Evolutionary conservation across 495 filamentous ascomycete genomes (phyloP), one percentile per base, ranked within the genome.

Genomic region (Annulohypoxylon moriforme): DNA sequence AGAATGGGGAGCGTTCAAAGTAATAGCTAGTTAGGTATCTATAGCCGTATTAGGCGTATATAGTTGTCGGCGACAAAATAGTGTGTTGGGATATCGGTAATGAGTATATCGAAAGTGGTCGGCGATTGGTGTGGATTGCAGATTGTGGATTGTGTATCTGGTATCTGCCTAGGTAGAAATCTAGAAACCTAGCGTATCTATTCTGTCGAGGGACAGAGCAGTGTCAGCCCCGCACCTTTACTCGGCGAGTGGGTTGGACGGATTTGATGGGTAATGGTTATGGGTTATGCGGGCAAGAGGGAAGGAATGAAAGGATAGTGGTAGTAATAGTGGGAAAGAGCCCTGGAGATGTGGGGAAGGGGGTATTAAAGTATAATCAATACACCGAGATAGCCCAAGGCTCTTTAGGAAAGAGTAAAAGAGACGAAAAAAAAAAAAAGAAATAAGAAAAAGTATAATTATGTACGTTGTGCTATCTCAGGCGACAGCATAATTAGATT

Each of bases 221-320:
- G 69, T 18, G 73, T 76, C 60, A 75, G 75, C 76, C 74, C 72
- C 74, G 75, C 76, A 76, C 46, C 60, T 68, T 56, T 34, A 60
- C 31, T 74, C 60, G 67, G 46, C 67, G 60, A 62, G 68, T 67
- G 68, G 62, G 58, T 70, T 36, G 6, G n/a, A n/a, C 46, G 40
- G 40, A n/a, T 44, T n/a, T n/a, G n/a, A 18, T 59, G 52, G 34
- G 36, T 42, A 7, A 33, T 8, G 31, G 31, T 8, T 44, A 22
- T 47, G 42, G 42, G 46, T 22, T 29, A 47, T 52, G 53, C 24
- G 56, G 60, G 62, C 20, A 61, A 58, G 50, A 70, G 61, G 44
- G 44, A 63, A 58, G 40, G 49, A 67, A 58, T 38, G 46, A 13
- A 50, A 53, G 49, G 55, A 57, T 71, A 38, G 36, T 62, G 56